Base-by-base conservation (phyloP, 768 basidiomycete species). In the Cyclocybe aegerita region DNA sequence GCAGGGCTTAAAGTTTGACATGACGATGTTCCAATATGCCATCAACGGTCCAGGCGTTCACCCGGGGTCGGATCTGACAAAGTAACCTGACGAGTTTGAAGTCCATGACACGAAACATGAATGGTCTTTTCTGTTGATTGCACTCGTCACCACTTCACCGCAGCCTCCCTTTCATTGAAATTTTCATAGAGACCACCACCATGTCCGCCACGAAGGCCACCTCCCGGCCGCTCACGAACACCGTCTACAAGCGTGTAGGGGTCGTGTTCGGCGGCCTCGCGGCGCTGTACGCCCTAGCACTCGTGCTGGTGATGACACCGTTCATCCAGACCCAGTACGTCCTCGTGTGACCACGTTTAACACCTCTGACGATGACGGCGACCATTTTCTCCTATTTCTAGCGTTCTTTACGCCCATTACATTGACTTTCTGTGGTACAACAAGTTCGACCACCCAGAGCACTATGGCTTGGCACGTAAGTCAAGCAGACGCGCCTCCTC, bases 401-500 rank as follows among this genome's bases (percentile, higher is more conserved):
- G 72, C 17, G 66, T 69, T 11, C 53, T 74, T 8, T 75, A 72
- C 43, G 72, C 74, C 0, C 70, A 72, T 40, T 66, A 71, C 42
- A 64, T 74, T 16, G 62, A 71, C 39, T 64, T 61, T 47, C 63
- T 60, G 52, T 69, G 67, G n/a, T 67, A 66, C 46, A 61, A 59
- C 38, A 68, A 66, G 48, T 73, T 75, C 39, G 63, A 69, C 39
- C 67, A 68, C 48, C 71, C 74, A 39, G 74, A 74, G 56, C 54
- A 69, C 50, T 71, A 73, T 53, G 74, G 74, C 11, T 52, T 75
- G 38, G 72, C 74, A 49, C 74, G 74, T 75, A 43, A 23, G 23
- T 23, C 23, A 23, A 69, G 72, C 57, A 23, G 34, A 16, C 16
- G 30, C 7, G 16, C 32, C 29, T 14, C 23, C 23, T 23, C 23